phyloP scores from a whole-genome alignment of 129 eudicot genomes.

The Arctium lappa region DNA sequence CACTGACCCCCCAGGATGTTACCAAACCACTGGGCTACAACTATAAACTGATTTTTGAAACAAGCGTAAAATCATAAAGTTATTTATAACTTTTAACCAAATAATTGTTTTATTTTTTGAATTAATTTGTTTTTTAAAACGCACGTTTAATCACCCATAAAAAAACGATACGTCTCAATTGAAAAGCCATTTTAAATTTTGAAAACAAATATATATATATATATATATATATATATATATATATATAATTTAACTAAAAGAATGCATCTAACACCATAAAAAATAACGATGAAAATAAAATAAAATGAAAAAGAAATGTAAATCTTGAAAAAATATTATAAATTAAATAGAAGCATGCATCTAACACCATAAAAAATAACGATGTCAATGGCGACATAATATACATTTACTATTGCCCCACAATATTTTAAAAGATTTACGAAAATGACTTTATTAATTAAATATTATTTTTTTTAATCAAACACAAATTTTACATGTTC shows the following conservation, averaged over 20 bases:
- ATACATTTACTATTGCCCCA: background rate
- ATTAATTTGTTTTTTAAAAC: no score
- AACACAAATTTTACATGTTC: background rate
- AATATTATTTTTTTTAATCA: background rate
- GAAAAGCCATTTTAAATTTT: background rate
- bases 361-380: background rate
- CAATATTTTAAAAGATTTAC: background rate
- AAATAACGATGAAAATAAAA: background rate
- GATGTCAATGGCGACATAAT: background rate
- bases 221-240: no score
- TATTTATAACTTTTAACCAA: no score
- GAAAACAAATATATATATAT: no score
- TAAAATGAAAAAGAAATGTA: background rate
- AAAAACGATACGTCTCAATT: background rate
- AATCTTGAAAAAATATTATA: background rate
- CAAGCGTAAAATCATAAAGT: no score
- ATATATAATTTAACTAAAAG: no score
- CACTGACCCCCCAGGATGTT: no score
- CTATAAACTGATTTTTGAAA: no score
- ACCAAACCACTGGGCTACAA: no score
- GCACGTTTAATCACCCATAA: no score
- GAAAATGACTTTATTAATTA: background rate
- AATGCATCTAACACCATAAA: background rate
- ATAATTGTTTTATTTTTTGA: no score
- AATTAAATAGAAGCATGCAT: background rate